Evolutionary conservation across 1,139 yeast genomes (phyloP), one percentile per base, ranked within the genome.

Genomic region (Sugiyamaella novakii): DNA sequence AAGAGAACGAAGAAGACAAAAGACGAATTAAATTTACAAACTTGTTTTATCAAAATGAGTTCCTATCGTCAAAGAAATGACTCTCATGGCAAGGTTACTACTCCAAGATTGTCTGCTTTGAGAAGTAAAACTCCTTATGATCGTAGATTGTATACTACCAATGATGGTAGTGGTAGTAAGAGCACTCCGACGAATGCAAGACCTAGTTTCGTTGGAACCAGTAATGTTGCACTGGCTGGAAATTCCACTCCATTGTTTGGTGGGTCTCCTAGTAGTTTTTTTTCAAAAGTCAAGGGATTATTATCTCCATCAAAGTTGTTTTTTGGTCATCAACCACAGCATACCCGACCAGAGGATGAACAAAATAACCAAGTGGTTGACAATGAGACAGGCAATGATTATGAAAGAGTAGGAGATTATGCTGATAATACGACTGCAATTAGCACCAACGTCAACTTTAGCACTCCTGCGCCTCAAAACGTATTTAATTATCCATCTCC

Each of bases 41-140:
- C n/a, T n/a, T n/a, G n/a, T n/a, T n/a, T n/a, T n/a, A n/a, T n/a
- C n/a, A 46, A n/a, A 15, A 43, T 36, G 41, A 37, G 43, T 28
- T 19, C 28, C 3, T 38, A 12, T 29, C 36, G 35, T 5, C 48
- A 34, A 17, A 40, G 39, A 24, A 42, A 34, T 15, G 36, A 42
- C 10, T 12, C 40, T 22, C 53, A 37, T 22, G 43, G 53, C 17
- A 52, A 50, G 30, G 47, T 43, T 11, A 29, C 48, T 18, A 50
- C 54, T 18, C 49, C 53, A n/a, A 43, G 46, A 34, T 27, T 54
- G 12, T 54, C 56, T 5, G 45, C 40, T 25, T 37, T 50, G 25
- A 42, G 59, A 37, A 34, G 49, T 17, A 33, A 52, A 15, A 57
- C 59, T 4, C 60, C 60, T 2, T 57, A 57, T 41, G 60, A 57